Evolutionary conservation across 257 asterid species (phyloP).

Genomic region (Datura wrightii): DNA sequence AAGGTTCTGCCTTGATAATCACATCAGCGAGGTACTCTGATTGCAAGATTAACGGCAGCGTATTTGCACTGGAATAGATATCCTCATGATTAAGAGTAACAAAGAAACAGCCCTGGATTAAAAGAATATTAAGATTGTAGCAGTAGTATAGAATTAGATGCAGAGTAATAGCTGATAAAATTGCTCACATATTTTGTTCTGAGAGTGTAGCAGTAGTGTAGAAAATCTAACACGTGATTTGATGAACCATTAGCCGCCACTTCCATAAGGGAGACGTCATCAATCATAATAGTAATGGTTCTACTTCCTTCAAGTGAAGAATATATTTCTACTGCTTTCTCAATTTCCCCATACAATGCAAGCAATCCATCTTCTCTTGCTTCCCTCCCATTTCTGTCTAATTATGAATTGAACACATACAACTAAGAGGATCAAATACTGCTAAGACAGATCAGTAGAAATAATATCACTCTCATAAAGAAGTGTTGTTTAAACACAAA

Average conservation of each 20-base stretch:
- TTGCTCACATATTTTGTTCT: slow-evolving; percentile 75
- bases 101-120: slow-evolving; percentile 67
- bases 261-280: slow-evolving; percentile 80
- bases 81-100: slow-evolving; percentile 80
- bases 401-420: slow-evolving; percentile 29
- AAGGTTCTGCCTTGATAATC: slow-evolving; percentile 81
- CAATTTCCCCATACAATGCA: slow-evolving; percentile 61
- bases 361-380: slow-evolving; percentile 53
- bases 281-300: slow-evolving; percentile 63
- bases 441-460: not conserved
- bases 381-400: slow-evolving; percentile 49
- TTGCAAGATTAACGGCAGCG: slow-evolving; percentile 61
- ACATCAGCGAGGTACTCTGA: slow-evolving; percentile 77
- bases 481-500: not conserved
- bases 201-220: slow-evolving; percentile 77
- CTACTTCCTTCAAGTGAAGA: slow-evolving; percentile 43
- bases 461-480: not conserved
- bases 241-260: slow-evolving; percentile 73
- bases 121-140: slow-evolving; percentile 31
- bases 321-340: slow-evolving; percentile 64
- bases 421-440: not conserved
- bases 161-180: slow-evolving; percentile 22
- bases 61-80: slow-evolving; percentile 63
- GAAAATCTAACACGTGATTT: slow-evolving; percentile 73
- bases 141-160: not conserved